Conservation (phyloP, 2,329 filamentous ascomycete genomes). For the Phialemoniopsis sp. region DNA sequence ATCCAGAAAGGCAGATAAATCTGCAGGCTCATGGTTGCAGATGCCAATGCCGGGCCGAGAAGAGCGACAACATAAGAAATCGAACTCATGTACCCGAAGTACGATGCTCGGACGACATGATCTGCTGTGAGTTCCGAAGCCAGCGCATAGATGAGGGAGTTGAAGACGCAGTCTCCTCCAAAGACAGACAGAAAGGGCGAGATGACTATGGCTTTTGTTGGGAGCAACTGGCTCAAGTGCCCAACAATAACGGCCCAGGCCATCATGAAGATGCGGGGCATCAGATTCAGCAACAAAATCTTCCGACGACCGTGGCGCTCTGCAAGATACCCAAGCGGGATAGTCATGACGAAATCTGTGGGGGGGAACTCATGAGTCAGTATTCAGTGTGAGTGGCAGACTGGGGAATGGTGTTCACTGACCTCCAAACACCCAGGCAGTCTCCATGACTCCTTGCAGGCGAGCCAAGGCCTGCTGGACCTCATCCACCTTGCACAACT, state of each 20-base stretch:
- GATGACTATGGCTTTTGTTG: constrained; percentile 31
- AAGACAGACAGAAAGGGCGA: constrained; percentile 38
- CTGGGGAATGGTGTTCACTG: constrained; percentile 8
- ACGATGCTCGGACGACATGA: constrained; percentile 34
- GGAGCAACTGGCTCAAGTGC: constrained; percentile 28
- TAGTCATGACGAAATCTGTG: constrained; percentile 46
- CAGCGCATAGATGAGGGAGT: constrained; percentile 41
- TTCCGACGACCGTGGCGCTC: constrained; percentile 33
- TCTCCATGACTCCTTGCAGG: constrained; percentile 47
- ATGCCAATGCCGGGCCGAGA: constrained; percentile 40
- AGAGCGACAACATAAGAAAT: constrained; percentile 41
- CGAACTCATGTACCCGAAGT: constrained; percentile 47
- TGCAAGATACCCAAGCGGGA: constrained; percentile 40
- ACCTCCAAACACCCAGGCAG: constrained; percentile 44
- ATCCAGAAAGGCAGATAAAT: constrained; percentile 40
- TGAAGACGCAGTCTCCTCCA: constrained; percentile 46
- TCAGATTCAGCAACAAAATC: constrained; percentile 38
- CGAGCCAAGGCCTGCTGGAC: constrained; percentile 47
- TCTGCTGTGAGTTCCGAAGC: constrained; percentile 39
- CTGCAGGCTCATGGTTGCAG: constrained; percentile 36
- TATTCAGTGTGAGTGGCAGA: background rate
- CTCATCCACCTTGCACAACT: constrained; percentile 47
- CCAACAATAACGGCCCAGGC: constrained; percentile 33
- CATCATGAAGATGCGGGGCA: constrained; percentile 34
- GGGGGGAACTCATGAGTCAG: constrained; percentile 1